Percentiles rank a stretch among this genome's conserved stretches.
Conservation (phyloP, 2,329 filamentous ascomycete species). For the Alternaria gansuensis region DNA sequence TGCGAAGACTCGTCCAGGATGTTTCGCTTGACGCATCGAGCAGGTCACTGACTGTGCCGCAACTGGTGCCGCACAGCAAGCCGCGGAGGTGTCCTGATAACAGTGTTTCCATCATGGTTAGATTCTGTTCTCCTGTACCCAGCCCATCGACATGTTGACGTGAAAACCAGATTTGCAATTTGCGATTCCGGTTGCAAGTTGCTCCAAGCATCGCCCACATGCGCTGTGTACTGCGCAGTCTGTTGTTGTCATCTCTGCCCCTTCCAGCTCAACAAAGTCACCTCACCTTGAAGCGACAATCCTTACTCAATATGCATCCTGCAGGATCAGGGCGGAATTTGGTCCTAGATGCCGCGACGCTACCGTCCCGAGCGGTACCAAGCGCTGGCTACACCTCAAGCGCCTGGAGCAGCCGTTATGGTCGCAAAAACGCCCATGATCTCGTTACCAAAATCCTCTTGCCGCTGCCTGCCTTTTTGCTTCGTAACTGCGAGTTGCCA, state of each 20-base stretch:
- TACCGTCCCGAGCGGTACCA: slow-evolving; percentile 4
- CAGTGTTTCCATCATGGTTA: not conserved
- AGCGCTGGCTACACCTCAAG: not conserved
- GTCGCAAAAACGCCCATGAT: not conserved
- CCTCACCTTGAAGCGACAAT: not conserved
- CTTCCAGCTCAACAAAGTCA: not conserved
- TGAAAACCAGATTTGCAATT: not conserved
- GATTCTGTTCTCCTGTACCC: not conserved
- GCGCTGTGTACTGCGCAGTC: not conserved
- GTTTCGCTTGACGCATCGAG: not conserved
- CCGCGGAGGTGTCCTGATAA: not conserved
- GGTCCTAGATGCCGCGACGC: not conserved
- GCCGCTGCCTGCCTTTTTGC: not conserved
- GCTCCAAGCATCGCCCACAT: not conserved
- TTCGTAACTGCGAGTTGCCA: not conserved
- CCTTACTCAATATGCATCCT: not conserved
- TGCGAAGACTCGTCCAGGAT: not conserved
- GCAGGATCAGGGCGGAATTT: not conserved
- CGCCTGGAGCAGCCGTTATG: not conserved
- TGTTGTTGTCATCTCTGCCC: not conserved
- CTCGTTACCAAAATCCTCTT: not conserved
- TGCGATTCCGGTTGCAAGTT: not conserved
- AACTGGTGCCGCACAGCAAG: not conserved
- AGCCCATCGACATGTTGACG: not conserved
- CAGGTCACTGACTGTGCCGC: slow-evolving; percentile 1